Evolutionary conservation across 208 protist genomes (phyloP), one percentile per base, ranked within the genome.

Genomic region (Crithidia brevicula): DNA sequence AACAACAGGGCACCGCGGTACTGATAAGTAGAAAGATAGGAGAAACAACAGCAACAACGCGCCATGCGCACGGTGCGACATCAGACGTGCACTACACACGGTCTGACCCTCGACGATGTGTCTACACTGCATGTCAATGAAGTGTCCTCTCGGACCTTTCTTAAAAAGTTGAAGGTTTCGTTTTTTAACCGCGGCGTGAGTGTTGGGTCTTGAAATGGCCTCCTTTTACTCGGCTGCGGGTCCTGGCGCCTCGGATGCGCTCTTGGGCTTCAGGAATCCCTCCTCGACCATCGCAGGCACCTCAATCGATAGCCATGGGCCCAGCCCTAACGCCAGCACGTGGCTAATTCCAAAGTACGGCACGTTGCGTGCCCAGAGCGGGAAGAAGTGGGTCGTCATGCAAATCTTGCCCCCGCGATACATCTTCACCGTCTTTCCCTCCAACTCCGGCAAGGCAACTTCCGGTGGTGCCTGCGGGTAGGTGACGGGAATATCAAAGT

Each of bases 351-450:
- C 98, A 82, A 99, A 99, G 66, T 97, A 92, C 34, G 98, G 98
- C 45, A 96, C 91, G 71, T 99, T 99, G 54, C 91, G 84, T 13
- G 95, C 88, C 98, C 98, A 99, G 5, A 99, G 67, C 9, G 98
- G 98, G 40, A 98, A 96, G 76, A 99, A 99, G 69, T 99, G 98
- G 30, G 95, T 92, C 28, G 96, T 98, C 73, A 99, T 95, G 81
- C 98, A 99, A 58, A 99, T 99, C 69, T 98, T 98, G 33, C 98
- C 98, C 13, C 98, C 98, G 34, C 97, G 85, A 80, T 99, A 99
- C 98, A 99, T 99, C 82, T 99, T 99, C 45, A 97, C 93, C 8
- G 98, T 99, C 81, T 98, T 98, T 18, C 95, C 96, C 23, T 99
- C 98, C 38, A 99, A 76, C 81, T 99, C 97, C 20, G 98, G 97